Percentiles rank a stretch among this genome's conserved stretches.
Evolutionary conservation across 345 rosid genomes (phyloP).

Genomic region (Eucalyptus polybractea): DNA sequence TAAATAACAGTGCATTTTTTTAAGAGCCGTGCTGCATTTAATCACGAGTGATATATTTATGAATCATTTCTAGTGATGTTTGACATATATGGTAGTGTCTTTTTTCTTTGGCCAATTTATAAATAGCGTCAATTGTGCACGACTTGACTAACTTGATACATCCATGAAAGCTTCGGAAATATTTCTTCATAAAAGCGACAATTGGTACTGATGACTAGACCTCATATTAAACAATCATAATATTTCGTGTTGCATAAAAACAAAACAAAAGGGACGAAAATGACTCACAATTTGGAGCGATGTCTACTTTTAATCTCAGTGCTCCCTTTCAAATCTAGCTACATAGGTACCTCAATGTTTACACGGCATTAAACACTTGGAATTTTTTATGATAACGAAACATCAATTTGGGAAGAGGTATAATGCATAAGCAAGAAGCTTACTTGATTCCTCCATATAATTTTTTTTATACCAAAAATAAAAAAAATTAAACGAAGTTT

Average conservation of each 20-base stretch:
- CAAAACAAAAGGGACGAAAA: not conserved
- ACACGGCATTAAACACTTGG: not conserved
- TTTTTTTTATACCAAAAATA: not conserved
- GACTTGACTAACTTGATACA: not conserved
- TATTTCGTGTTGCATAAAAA: not conserved
- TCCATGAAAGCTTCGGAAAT: not conserved
- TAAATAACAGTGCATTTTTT: not conserved
- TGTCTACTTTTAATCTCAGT: rapidly evolving
- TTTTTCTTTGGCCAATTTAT: not conserved
- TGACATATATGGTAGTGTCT: not conserved
- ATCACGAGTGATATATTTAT: rapidly evolving
- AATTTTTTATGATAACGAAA: not conserved
- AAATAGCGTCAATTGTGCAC: not conserved
- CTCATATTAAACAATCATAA: not conserved
- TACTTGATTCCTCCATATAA: not conserved
- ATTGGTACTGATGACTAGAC: not conserved
- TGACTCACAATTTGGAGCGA: not conserved
- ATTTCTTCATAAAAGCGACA: not conserved
- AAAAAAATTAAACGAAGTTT: not conserved
- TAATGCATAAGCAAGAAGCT: too few species aligned
- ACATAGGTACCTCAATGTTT: not conserved
- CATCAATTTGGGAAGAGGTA: not conserved
- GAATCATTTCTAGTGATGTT: not conserved
- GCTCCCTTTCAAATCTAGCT: not conserved
- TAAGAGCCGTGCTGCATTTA: not conserved